These are phyloP conservation scores for Quillaja saponaria DNA, from an alignment of 306 rosid genomes.

Conservation along the genomic window DNA sequence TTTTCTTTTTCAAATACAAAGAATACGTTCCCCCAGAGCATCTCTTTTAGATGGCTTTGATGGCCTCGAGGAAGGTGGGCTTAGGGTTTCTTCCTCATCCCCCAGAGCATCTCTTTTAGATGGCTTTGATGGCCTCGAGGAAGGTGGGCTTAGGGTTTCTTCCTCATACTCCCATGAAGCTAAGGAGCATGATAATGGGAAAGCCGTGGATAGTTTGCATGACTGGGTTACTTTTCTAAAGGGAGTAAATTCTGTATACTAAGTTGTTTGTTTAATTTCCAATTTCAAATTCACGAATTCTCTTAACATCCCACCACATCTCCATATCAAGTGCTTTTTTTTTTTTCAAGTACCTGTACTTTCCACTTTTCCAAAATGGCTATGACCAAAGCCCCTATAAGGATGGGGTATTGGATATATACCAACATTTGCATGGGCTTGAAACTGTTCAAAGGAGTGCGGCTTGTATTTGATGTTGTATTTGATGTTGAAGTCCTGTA, in stretches of 20 bases:
- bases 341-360: neutral
- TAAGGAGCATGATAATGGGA: constrained; percentile 78
- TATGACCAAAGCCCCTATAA: neutral
- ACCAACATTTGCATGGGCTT: too few relatives aligned
- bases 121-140: constrained; percentile 74
- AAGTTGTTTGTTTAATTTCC: constrained; percentile 3
- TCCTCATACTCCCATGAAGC: constrained; percentile 63
- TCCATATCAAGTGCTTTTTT: neutral
- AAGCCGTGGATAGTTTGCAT: constrained; percentile 66
- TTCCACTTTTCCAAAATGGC: neutral
- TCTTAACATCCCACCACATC: constrained; percentile 2
- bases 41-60: constrained; percentile 65
- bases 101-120: constrained; percentile 66
- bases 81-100: constrained; percentile 68
- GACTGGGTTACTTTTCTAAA: constrained; percentile 81
- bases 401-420: too few relatives aligned
- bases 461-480: too few relatives aligned
- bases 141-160: constrained; percentile 78
- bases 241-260: constrained; percentile 48
- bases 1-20: constrained; percentile 47
- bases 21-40: constrained; percentile 71
- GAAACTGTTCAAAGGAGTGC: too few relatives aligned
- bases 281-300: constrained; percentile 4
- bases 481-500: too few relatives aligned
- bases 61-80: constrained; percentile 91